Evolutionary conservation across 1,139 yeast species (phyloP), one percentile per base, ranked within the genome.

Genomic region (Debaryomyces subglobosus): DNA sequence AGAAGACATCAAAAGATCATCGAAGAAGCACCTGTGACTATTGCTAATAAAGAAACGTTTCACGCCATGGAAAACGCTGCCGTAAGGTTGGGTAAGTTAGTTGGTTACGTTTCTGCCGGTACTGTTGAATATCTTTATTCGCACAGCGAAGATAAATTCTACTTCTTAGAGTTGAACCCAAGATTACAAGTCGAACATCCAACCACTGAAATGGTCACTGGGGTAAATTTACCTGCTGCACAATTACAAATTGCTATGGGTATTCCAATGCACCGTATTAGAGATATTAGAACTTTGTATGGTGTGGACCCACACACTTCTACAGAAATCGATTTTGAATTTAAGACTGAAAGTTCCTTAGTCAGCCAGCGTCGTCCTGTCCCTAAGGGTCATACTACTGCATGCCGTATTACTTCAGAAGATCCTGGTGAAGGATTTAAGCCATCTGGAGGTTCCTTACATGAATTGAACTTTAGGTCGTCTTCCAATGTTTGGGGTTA

Each of bases 161-260:
- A 91, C 78, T 94, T 94, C 69, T 80, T 94, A 68, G 99, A 94
- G 74, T 81, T 94, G 67, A 94, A 94, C 70, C 99, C 99, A 62
- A 88, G 99, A 79, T 81, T 94, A 67, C 99, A 94, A 78, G 99
- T 94, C 55, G 99, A 94, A 79, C 99, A 94, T 79, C 99, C 99
- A 62, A 94, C 99, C 46, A 94, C 99, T 38, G 99, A 94, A 77
- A 94, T 94, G 99, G 99, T 90, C 49, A 87, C 96, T 24, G 99
- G 99, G 57, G 98, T 94, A 48, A 94, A 94, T 67, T 80, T 94
- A 67, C 99, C 99, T 35, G 96, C 97, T 52, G 97, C 99, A 44
- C 99, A 94, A 76, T 82, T 94, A 57, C 98, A 94, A 73, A 89
- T 94, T 72, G 98, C 99, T 57, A 94, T 94, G 99, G 99, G 99